Evolutionary conservation across 441 rosid genomes (phyloP).

Genomic region (Erodium texanum): DNA sequence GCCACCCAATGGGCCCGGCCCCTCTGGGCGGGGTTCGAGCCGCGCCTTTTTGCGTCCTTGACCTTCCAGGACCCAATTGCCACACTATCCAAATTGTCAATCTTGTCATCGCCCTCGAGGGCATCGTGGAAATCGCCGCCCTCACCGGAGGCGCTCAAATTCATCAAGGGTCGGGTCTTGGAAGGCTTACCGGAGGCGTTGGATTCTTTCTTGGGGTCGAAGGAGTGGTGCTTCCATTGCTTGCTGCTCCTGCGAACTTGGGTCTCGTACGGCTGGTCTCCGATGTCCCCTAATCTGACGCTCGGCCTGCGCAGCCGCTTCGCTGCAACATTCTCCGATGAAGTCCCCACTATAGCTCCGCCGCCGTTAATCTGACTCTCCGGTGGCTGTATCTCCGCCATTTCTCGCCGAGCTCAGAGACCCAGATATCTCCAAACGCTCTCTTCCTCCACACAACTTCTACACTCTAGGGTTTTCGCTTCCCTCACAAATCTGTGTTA

Average conservation of each 20-base stretch:
- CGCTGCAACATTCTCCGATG: slow-evolving; percentile 25
- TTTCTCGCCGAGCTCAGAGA: background rate
- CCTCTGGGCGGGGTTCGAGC: slow-evolving; percentile 22
- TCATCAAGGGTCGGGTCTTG: slow-evolving; percentile 36
- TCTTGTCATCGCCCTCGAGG: background rate
- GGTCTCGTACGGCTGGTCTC: slow-evolving; percentile 41
- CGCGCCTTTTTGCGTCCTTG: slow-evolving; percentile 26
- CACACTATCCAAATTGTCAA: background rate
- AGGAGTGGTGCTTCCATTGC: slow-evolving; percentile 29
- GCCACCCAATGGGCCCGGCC: slow-evolving; percentile 44
- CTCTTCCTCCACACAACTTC: no score
- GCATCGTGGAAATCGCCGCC: background rate
- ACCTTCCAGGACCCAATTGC: slow-evolving; percentile 18
- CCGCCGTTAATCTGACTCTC: background rate
- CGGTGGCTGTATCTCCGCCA: background rate
- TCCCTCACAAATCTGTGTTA: no score
- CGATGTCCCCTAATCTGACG: slow-evolving; percentile 68
- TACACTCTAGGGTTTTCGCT: no score
- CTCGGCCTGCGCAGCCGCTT: slow-evolving; percentile 66
- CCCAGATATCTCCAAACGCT: no score
- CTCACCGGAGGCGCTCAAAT: slow-evolving; percentile 4
- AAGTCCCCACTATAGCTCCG: background rate
- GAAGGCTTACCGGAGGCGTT: slow-evolving; percentile 23
- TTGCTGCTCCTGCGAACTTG: slow-evolving; percentile 41
- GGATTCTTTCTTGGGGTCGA: slow-evolving; percentile 4